These are phyloP conservation scores for Spencermartinsiella ligniputridi DNA, from an alignment of 1,139 yeast genomes.

Conservation along the genomic window DNA sequence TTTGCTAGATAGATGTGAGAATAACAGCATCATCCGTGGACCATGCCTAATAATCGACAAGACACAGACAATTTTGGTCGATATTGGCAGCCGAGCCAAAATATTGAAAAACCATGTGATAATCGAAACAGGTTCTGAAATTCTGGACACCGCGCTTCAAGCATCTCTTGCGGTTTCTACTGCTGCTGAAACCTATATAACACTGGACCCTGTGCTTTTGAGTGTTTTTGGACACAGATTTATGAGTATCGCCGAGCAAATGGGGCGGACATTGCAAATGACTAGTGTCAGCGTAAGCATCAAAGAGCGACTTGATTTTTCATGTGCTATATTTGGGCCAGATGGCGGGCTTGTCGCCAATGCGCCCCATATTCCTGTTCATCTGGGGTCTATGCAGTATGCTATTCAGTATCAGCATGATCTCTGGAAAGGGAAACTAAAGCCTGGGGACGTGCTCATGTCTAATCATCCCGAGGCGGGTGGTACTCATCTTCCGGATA, in stretches of 20 bases:
- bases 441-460: conserved; percentile 70
- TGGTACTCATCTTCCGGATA: conserved; percentile 79
- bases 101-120: conserved; percentile 50
- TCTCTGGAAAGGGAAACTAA: conserved; percentile 54
- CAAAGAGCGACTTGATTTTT: conserved; percentile 76
- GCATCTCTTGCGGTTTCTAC: neutral
- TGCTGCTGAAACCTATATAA: conserved; percentile 2
- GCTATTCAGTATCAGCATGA: conserved; percentile 69
- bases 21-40: conserved; percentile 40
- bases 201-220: conserved; percentile 63
- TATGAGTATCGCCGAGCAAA: conserved; percentile 86
- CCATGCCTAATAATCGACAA: conserved; percentile 68
- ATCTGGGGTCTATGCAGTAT: conserved; percentile 81
- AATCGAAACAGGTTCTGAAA: conserved; percentile 26
- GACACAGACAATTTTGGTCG: conserved; percentile 66
- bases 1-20: conserved; percentile 5
- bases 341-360: conserved; percentile 78
- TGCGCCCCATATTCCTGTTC: conserved; percentile 88
- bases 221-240: conserved; percentile 81
- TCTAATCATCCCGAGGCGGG: conserved; percentile 79
- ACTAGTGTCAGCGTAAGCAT: conserved; percentile 84
- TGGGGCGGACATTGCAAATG: conserved; percentile 77
- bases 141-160: neutral
- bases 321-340: conserved; percentile 75
- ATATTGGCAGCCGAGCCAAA: conserved; percentile 53